These are phyloP conservation scores for Lichtheimia hyalospora DNA, from an alignment of 371 early-diverging fungal genomes.

Conservation along the genomic window DNA sequence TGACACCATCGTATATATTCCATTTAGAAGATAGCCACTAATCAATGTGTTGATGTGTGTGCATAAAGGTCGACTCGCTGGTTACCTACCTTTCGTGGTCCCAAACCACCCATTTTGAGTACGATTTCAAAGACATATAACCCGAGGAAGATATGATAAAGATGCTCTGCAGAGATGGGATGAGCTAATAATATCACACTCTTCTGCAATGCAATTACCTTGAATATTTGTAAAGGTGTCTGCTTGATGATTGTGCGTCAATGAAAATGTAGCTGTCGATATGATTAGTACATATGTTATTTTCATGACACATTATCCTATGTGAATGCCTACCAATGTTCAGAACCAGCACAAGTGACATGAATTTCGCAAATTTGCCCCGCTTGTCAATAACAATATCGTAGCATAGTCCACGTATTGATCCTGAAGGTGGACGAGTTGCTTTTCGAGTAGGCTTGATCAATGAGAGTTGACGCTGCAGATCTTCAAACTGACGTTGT, in stretches of 20 bases:
- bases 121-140: conserved; percentile 42
- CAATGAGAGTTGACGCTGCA: conserved; percentile 47
- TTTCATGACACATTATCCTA: not conserved
- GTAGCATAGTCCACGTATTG: conserved; percentile 41
- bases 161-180: not conserved
- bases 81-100: conserved; percentile 40
- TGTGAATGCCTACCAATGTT: conserved; percentile 26
- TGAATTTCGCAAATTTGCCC: conserved; percentile 40
- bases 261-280: conserved; percentile 21
- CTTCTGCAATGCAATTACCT: not conserved
- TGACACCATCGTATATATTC: conserved; percentile 47
- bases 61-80: not conserved
- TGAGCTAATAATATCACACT: not conserved
- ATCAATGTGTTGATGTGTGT: not conserved
- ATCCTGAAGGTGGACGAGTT: conserved; percentile 29
- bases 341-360: conserved; percentile 28
- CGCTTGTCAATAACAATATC: conserved; percentile 47
- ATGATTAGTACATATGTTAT: not conserved
- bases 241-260: conserved; percentile 7
- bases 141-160: conserved; percentile 22
- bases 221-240: not conserved
- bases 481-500: conserved; percentile 53
- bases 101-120: conserved; percentile 45
- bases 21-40: conserved; percentile 49
- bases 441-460: conserved; percentile 46